Base-by-base conservation (phyloP, 768 basidiomycete genomes). In the Terana coerulea region DNA sequence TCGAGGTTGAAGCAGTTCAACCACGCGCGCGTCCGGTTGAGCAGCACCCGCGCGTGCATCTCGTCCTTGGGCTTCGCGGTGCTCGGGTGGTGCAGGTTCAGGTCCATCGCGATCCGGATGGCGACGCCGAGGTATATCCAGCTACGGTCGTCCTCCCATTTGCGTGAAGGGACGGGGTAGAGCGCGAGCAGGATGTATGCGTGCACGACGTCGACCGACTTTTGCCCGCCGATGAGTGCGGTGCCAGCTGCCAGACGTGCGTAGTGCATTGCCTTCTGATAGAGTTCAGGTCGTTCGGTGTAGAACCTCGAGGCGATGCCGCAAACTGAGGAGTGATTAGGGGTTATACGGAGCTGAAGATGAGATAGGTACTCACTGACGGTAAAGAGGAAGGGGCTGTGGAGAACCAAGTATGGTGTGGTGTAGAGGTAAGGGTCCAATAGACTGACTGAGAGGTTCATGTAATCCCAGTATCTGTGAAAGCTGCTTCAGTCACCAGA, bases 341-440 rank as follows among this genome's bases (percentile, higher is more conserved):
- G 14, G 25, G 22, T 14, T 25, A 51, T 40, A 10, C 24, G 41
- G 39, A 43, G 5, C 11, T 2, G n/a, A 15, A 22, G 4, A 45
- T 7, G 49, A 21, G 19, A 36, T 24, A 26, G 39, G 34, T 57
- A 81, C 83, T 79, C 60, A 91, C 89, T 80, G 52, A 92, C 90
- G 28, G 94, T 95, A 68, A 95, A 93, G 31, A 98, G 67, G 73
- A 95, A 95, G 2, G 93, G 91, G 60, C 87, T 91, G 19, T 94
- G 81, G 67, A 83, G 83, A 57, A 83, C 86, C 1, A 89, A 88
- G 56, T 75, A 78, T 47, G 86, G 85, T 5, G 92, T 86, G 0
- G 91, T 93, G 63, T 98, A 94, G 19, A 95, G 76, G 28, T 79
- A 76, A 9, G 87, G 85, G 58, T 95, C 93, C 19, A 95, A 71